Conservation (phyloP, 164 flowering plant species). For the Vitis rupestris region DNA sequence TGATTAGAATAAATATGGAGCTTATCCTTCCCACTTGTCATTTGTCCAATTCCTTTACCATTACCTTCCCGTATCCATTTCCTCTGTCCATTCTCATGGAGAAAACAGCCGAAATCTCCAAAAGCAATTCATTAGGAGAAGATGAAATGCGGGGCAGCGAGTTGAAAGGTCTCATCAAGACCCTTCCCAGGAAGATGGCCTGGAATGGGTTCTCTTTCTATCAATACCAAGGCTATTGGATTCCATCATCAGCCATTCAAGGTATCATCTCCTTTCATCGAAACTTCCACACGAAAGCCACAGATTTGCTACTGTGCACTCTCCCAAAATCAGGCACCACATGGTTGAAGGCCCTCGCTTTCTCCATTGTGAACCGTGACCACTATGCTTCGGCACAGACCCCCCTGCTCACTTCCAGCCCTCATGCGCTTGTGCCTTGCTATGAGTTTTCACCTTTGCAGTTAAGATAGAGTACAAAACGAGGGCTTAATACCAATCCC, state of each 20-base stretch:
- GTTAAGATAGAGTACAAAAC: no score
- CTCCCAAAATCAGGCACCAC: slow-evolving; percentile 1
- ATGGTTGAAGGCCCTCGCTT: neutral
- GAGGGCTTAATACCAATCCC: no score
- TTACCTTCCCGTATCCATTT: no score
- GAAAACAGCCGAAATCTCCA: no score
- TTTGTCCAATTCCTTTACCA: no score
- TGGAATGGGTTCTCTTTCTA: neutral
- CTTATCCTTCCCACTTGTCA: no score
- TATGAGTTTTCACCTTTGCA: neutral
- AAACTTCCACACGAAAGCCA: neutral
- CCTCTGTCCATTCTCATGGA: no score
- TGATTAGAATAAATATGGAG: no score
- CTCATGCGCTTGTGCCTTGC: neutral
- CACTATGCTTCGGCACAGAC: neutral
- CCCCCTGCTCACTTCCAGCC: neutral
- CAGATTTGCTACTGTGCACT: neutral
- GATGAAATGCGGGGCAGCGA: no score
- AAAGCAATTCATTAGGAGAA: no score
- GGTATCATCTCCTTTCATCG: neutral
- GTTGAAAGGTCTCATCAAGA: no score
- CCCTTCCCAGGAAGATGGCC: no score
- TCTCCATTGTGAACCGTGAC: neutral
- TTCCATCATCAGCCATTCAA: neutral
- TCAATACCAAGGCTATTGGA: neutral